Conservation (phyloP, 2,329 filamentous ascomycete species). For the Epichloe brachyelytri region DNA sequence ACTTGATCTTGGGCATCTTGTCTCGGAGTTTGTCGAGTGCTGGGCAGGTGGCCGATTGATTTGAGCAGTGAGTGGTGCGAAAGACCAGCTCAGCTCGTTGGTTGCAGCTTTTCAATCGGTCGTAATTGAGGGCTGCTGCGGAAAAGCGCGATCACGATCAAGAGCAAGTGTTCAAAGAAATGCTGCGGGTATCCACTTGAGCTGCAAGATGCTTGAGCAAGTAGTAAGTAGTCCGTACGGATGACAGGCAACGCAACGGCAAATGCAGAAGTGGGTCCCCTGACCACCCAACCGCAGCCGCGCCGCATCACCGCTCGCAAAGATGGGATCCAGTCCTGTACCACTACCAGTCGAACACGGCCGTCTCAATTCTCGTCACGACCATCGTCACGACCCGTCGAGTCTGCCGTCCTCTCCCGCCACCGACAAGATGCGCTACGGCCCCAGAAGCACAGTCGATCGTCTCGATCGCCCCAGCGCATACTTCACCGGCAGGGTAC, state of each 20-base stretch:
- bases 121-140: background rate
- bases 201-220: background rate
- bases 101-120: too few species aligned
- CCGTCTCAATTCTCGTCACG: background rate
- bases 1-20: constrained; percentile 73
- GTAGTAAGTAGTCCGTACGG: too few species aligned
- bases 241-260: too few species aligned
- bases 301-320: too few species aligned
- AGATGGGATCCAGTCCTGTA: too few species aligned
- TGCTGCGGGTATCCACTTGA: background rate
- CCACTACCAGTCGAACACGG: too few species aligned
- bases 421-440: constrained; percentile 27
- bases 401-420: background rate
- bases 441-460: constrained; percentile 62
- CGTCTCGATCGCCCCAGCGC: constrained; percentile 88
- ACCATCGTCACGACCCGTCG: background rate
- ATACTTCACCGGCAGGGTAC: constrained; percentile 76
- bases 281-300: too few species aligned
- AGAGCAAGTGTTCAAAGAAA: background rate
- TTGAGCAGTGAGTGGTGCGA: background rate
- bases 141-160: background rate
- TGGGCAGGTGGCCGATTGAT: too few species aligned
- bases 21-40: background rate
- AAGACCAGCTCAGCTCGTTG: too few species aligned
- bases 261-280: too few species aligned